phyloP scores from a whole-genome alignment of 352 stramenopile species.

The Phytopythium aichiense region DNA sequence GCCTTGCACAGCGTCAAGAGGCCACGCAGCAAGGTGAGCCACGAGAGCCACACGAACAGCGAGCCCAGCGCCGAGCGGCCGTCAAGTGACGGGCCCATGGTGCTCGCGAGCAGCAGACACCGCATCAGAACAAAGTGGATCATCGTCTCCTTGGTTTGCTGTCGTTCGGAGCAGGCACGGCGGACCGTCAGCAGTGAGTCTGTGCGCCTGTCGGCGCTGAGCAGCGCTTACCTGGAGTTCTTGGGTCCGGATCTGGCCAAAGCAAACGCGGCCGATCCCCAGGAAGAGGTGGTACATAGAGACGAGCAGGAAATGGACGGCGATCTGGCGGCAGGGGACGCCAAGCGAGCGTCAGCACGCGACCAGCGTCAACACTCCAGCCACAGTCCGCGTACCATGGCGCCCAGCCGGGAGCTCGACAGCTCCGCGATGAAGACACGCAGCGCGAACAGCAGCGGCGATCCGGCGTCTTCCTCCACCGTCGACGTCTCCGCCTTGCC shows the following conservation, averaged over 20 bases:
- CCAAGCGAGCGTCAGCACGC: slow-evolving; percentile 4
- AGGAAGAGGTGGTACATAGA: slow-evolving; percentile 66
- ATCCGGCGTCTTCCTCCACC: background rate
- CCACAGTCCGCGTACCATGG: slow-evolving; percentile 31
- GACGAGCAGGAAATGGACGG: slow-evolving; percentile 68
- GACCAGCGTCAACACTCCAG: slow-evolving; percentile 1
- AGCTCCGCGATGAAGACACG: slow-evolving; percentile 39
- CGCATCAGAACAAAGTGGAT: slow-evolving; percentile 75
- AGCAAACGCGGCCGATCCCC: slow-evolving; percentile 32
- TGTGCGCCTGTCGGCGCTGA: background rate
- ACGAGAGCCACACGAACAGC: slow-evolving; percentile 65
- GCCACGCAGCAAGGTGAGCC: slow-evolving; percentile 52
- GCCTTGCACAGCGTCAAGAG: slow-evolving; percentile 57
- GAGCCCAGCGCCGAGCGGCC: slow-evolving; percentile 20
- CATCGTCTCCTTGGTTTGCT: slow-evolving; percentile 80
- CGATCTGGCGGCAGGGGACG: slow-evolving; percentile 30
- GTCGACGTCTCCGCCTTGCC: background rate
- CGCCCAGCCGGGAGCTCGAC: slow-evolving; percentile 48
- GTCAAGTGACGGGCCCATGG: slow-evolving; percentile 37
- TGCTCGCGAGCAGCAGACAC: slow-evolving; percentile 66
- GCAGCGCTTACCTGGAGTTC: slow-evolving; percentile 44
- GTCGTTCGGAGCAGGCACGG: background rate
- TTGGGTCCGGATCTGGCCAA: slow-evolving; percentile 39
- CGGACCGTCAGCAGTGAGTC: background rate
- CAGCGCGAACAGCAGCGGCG: slow-evolving; percentile 4